Conservation (phyloP, 1,139 yeast genomes). For the Candida gigantensis region DNA sequence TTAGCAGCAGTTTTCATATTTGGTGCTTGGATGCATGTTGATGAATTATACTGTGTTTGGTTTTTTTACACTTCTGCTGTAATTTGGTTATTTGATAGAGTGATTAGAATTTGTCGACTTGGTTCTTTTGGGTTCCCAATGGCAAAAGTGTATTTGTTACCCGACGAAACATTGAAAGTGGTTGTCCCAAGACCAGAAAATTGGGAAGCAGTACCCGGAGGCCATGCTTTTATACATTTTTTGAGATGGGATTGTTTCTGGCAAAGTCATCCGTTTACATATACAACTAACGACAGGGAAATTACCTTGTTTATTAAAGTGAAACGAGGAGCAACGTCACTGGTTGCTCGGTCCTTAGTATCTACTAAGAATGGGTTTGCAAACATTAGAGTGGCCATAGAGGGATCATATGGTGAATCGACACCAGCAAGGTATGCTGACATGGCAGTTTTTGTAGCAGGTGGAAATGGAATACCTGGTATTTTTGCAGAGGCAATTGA, state of each 20-base stretch:
- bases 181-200: constrained; percentile 39
- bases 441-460: constrained; percentile 38
- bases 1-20: constrained; percentile 43
- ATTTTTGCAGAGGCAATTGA: constrained; percentile 40
- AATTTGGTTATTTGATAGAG: constrained; percentile 48
- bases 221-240: constrained; percentile 54
- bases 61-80: constrained; percentile 41
- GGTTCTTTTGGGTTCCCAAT: constrained; percentile 43
- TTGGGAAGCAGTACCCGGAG: constrained; percentile 51
- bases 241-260: constrained; percentile 36
- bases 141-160: constrained; percentile 50
- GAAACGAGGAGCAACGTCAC: constrained; percentile 41
- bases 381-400: constrained; percentile 40
- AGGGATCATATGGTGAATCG: constrained; percentile 45
- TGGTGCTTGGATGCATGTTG: constrained; percentile 48
- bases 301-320: constrained; percentile 34
- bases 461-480: constrained; percentile 49
- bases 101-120: constrained; percentile 36
- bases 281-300: constrained; percentile 25
- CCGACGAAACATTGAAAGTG: constrained; percentile 44
- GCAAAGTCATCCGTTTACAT: constrained; percentile 49
- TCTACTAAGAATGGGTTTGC: constrained; percentile 25
- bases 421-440: constrained; percentile 31
- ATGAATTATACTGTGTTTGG: constrained; percentile 40
- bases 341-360: constrained; percentile 30